phyloP scores from a whole-genome alignment of 768 basidiomycete genomes.

The Phanerodontia chrysosporium region DNA sequence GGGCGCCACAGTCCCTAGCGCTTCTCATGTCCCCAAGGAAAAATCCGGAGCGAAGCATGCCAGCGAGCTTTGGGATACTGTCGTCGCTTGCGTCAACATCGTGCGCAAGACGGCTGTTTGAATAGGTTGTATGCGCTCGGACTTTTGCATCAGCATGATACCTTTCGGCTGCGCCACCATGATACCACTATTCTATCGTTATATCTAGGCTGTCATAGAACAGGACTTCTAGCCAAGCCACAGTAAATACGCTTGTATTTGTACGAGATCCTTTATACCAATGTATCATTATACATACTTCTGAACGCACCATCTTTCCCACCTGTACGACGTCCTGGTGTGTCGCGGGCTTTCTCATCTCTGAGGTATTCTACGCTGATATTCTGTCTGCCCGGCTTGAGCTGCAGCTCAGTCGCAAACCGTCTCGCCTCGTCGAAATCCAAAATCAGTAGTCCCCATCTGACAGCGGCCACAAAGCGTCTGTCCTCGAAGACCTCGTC shows the following conservation, averaged over 20 bases:
- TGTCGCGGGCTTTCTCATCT: no score
- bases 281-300: neutral
- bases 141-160: neutral
- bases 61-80: constrained; percentile 27
- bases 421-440: no score
- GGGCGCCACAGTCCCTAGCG: constrained; percentile 14
- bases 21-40: neutral
- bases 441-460: no score
- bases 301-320: no score
- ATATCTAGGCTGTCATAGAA: neutral
- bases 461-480: no score
- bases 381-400: no score
- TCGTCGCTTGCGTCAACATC: constrained; percentile 27
- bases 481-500: no score
- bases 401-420: no score
- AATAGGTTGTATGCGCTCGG: neutral
- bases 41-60: constrained; percentile 2
- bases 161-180: neutral
- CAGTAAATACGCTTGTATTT: neutral
- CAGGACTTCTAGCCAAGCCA: neutral
- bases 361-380: no score
- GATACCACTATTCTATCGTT: neutral
- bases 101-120: constrained; percentile 9
- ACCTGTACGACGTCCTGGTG: no score
- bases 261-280: neutral